A percentile compares a stretch with the other conserved stretches of the same genome.
Conservation (phyloP, 2,329 filamentous ascomycete genomes). For the Fonsecaea monophora region DNA sequence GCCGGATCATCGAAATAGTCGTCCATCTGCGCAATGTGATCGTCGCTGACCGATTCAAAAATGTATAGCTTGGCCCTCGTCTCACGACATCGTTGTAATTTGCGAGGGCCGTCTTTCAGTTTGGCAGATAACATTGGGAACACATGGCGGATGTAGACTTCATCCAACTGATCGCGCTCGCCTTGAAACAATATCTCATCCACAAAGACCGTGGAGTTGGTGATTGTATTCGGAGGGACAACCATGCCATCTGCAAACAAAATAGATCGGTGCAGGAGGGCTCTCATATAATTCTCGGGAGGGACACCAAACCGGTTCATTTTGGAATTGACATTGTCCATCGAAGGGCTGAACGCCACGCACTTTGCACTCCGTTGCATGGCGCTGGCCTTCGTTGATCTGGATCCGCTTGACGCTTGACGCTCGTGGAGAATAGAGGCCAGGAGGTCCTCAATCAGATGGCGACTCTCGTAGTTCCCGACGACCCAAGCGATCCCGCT, state of each 20-base stretch:
- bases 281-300: constrained; percentile 8
- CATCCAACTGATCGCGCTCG: constrained; percentile 12
- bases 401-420: not conserved
- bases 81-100: constrained; percentile 11
- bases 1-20: constrained; percentile 10
- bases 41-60: constrained; percentile 15
- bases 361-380: not conserved
- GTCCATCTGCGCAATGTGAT: constrained; percentile 18
- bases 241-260: constrained; percentile 16
- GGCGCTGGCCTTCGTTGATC: not conserved
- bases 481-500: constrained; percentile 16
- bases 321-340: constrained; percentile 22
- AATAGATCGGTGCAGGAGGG: constrained; percentile 13
- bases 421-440: constrained; percentile 1
- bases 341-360: constrained; percentile 13
- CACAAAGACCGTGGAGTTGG: constrained; percentile 16
- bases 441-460: constrained; percentile 11
- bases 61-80: constrained; percentile 9
- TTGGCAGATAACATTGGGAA: not conserved
- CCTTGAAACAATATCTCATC: constrained; percentile 19
- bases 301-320: constrained; percentile 15
- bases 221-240: constrained; percentile 7
- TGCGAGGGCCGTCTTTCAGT: constrained; percentile 3
- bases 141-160: constrained; percentile 9
- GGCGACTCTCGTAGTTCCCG: constrained; percentile 13